phyloP scores from a whole-genome alignment of 768 basidiomycete species.

The Lepiota venenata region DNA sequence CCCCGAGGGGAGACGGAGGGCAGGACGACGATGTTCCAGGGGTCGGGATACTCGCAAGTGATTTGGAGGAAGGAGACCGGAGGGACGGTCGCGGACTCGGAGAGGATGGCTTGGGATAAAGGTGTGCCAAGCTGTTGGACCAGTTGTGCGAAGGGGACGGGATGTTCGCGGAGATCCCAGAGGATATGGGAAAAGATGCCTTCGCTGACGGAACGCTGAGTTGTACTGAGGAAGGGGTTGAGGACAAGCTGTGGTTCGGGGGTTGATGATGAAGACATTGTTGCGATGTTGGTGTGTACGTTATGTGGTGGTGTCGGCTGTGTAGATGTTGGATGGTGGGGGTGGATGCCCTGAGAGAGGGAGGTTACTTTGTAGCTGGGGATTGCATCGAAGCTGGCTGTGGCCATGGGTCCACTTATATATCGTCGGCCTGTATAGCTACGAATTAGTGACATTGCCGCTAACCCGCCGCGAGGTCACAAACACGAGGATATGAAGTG shows the following conservation, averaged over 20 bases:
- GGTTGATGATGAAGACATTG: neutral
- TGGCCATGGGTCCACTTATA: too few species aligned
- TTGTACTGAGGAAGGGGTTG: conserved; percentile 29
- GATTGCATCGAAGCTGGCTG: neutral
- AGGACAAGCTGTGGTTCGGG: conserved; percentile 27
- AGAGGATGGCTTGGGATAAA: conserved; percentile 29
- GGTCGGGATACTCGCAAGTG: conserved; percentile 30
- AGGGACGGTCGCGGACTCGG: conserved; percentile 41
- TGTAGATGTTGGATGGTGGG: too few species aligned
- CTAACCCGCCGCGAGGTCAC: too few species aligned
- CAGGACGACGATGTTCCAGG: neutral
- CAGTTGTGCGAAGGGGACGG: conserved; percentile 25
- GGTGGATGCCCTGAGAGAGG: too few species aligned
- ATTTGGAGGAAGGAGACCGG: conserved; percentile 33
- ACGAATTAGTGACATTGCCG: too few species aligned
- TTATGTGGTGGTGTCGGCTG: neutral
- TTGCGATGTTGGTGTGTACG: neutral
- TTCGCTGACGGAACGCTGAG: conserved; percentile 13
- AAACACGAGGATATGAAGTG: too few species aligned
- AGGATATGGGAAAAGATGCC: conserved; percentile 29
- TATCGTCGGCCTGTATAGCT: too few species aligned
- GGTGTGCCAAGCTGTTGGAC: conserved; percentile 19
- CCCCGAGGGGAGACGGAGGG: neutral
- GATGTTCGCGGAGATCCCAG: conserved; percentile 51
- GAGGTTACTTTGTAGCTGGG: neutral